Base-by-base conservation (phyloP, 2,329 filamentous ascomycete species). In the Daldinia eschscholtzii region DNA sequence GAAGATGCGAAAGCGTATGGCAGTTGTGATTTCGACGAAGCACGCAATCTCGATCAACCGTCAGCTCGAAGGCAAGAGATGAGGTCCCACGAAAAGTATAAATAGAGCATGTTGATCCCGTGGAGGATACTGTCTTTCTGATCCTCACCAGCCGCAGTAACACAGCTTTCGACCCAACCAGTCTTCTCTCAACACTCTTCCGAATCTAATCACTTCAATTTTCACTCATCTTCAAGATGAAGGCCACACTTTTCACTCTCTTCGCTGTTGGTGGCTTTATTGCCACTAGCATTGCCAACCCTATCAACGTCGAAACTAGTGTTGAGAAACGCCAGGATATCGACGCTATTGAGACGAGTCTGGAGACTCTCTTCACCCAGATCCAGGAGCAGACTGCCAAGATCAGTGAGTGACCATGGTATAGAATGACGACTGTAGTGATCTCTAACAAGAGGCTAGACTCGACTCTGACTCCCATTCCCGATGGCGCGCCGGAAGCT, bases 191-290 rank as follows among this genome's bases (percentile, higher is more conserved):
- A 64, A 7, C 37, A 7, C 41, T 64, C 35, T 48, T 15, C 41
- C 64, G 35, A 61, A 30, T 37, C 30, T 15, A 6, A 63, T 18
- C n/a, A 52, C 15, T 18, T 62, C n/a, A 58, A 23, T 30, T 53
- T 63, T 15, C 9, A 64, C 42, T n/a, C 28, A 64, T 61, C 37
- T 28, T 68, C 74, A 74, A 66, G 23, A 76, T 76, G 74, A 76
- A 76, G 73, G 57, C 71, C 59, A n/a, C 70, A 10, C 35, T 75
- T 53, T 55, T 76, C 46, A 67, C 72, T 4, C 46, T 75, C 65
- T 72, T 75, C 60, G 70, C 73, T 67, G 57, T 76, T 28, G 73
- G 72, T 61, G 72, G 73, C 59, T 73, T 73, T 64, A 61, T 76
- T 61, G 70, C 72, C 42, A 72, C 70, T 33, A 67, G 70, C 65